phyloP scores from a whole-genome alignment of 768 basidiomycete genomes.

The Hericium erinaceus region DNA sequence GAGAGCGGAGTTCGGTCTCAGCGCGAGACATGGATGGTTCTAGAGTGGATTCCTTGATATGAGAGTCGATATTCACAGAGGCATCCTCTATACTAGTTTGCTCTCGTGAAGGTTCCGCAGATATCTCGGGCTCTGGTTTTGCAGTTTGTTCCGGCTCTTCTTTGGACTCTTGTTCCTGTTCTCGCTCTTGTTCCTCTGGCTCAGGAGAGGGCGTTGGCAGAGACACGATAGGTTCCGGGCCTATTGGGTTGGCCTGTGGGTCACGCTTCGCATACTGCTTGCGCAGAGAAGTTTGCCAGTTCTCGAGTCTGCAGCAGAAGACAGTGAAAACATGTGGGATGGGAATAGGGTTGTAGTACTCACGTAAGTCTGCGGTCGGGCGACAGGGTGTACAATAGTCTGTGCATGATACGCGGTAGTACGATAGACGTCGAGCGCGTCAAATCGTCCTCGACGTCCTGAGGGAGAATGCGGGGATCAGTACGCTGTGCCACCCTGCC shows the following conservation, averaged over 20 bases:
- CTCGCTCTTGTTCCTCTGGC: slow-evolving; percentile 15
- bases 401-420: slow-evolving; percentile 65
- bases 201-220: slow-evolving; percentile 16
- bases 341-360: slow-evolving; percentile 20
- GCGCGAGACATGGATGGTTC: not conserved
- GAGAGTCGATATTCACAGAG: too few species aligned
- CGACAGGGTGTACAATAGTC: slow-evolving; percentile 63
- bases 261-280: slow-evolving; percentile 70
- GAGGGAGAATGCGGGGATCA: slow-evolving; percentile 1
- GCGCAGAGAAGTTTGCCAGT: slow-evolving; percentile 71
- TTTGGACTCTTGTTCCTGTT: not conserved
- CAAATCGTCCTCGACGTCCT: slow-evolving; percentile 80
- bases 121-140: not conserved
- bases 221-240: slow-evolving; percentile 37
- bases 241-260: slow-evolving; percentile 64
- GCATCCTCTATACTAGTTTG: not conserved
- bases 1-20: not conserved
- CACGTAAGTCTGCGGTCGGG: slow-evolving; percentile 77
- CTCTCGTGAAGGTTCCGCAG: not conserved
- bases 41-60: not conserved
- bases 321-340: slow-evolving; percentile 10
- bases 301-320: slow-evolving; percentile 42
- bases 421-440: slow-evolving; percentile 47
- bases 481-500: not conserved
- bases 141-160: not conserved